Evolutionary conservation across 1,284 basidiomycete species (phyloP).

Genomic region (Caloboletus firmus): DNA sequence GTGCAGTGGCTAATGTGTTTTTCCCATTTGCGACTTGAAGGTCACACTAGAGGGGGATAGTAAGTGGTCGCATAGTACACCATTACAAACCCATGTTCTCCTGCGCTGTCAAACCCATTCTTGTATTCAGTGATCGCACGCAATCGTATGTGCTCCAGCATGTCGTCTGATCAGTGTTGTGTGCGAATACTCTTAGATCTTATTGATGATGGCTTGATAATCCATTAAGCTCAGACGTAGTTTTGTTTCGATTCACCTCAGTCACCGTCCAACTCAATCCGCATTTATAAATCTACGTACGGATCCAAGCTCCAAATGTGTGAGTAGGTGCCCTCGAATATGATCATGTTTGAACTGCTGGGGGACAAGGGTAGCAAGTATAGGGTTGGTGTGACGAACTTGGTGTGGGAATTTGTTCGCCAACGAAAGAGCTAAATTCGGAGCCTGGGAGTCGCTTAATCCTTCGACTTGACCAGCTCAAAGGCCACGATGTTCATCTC

Average conservation of each 20-base stretch:
- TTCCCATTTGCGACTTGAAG: neutral
- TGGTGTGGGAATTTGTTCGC: neutral
- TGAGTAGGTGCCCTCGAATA: neutral
- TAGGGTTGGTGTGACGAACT: neutral
- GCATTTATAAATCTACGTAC: neutral
- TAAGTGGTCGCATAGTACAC: neutral
- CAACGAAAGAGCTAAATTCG: neutral
- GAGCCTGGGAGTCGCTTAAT: neutral
- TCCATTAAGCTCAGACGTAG: neutral
- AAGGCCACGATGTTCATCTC: constrained; percentile 32
- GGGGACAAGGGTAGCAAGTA: neutral
- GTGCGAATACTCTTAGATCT: neutral
- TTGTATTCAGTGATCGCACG: neutral
- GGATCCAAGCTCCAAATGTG: neutral
- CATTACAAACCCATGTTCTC: neutral
- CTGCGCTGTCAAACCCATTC: neutral
- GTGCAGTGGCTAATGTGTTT: neutral
- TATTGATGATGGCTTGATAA: neutral
- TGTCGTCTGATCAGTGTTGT: neutral
- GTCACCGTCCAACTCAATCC: neutral
- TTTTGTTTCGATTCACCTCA: neutral
- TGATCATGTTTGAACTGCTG: neutral
- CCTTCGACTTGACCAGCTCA: constrained; percentile 24
- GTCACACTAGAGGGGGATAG: neutral
- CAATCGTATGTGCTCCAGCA: neutral